Percentiles rank a stretch among this genome's conserved stretches.
Evolutionary conservation across 768 basidiomycete species (phyloP).

Genomic region (Suillus luteus): DNA sequence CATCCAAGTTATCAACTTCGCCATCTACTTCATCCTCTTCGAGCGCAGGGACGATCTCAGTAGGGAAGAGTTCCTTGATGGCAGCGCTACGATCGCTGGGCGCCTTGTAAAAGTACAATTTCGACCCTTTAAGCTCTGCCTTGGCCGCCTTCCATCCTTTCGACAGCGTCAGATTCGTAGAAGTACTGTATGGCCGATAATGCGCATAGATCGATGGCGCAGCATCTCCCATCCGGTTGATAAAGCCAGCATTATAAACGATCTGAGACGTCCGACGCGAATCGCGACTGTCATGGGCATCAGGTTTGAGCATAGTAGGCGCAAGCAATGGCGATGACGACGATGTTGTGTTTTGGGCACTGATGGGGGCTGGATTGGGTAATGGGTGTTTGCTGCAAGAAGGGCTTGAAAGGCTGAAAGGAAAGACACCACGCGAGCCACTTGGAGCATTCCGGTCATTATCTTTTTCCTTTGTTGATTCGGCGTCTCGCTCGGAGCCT

Average conservation of each 20-base stretch:
- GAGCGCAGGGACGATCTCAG: conserved; percentile 54
- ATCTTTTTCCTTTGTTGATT: conserved; percentile 35
- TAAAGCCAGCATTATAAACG: conserved; percentile 70
- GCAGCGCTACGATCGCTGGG: conserved; percentile 65
- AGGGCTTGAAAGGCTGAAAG: conserved; percentile 31
- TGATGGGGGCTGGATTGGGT: conserved; percentile 19
- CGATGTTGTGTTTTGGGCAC: conserved; percentile 36
- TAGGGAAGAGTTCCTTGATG: conserved; percentile 76
- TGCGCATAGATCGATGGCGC: conserved; percentile 41
- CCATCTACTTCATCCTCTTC: conserved; percentile 47
- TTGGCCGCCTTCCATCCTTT: conserved; percentile 91
- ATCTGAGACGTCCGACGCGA: conserved; percentile 76
- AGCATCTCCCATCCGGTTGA: conserved; percentile 66
- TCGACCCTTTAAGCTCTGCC: conserved; percentile 79
- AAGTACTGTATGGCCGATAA: conserved; percentile 30
- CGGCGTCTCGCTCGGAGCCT: conserved; percentile 36
- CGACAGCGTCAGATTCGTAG: conserved; percentile 40
- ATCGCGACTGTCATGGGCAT: conserved; percentile 35
- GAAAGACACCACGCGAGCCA: conserved; percentile 31
- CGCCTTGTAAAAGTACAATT: conserved; percentile 85
- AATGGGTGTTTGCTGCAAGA: conserved; percentile 30
- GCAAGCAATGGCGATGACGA: conserved; percentile 52
- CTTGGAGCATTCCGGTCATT: conserved; percentile 22
- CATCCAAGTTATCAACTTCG: conserved; percentile 32
- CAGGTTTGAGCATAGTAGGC: conserved; percentile 48